These are phyloP conservation scores for Dothidotthia symphoricarpi DNA, from an alignment of 2,329 filamentous ascomycete genomes.

Conservation along the genomic window DNA sequence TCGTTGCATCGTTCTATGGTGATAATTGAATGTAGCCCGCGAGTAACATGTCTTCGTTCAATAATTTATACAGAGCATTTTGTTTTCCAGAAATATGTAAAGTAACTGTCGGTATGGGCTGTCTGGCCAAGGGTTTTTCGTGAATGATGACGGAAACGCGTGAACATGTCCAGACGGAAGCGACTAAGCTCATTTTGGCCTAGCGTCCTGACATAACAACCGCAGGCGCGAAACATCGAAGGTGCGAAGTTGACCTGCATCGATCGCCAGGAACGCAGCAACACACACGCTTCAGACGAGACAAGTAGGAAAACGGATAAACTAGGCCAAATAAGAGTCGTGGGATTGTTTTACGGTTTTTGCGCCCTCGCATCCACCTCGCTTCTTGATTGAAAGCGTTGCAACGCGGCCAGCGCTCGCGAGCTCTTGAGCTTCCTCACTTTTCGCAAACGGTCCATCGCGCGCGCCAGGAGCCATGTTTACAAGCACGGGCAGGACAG, in stretches of 20 bases:
- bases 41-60: too few species aligned
- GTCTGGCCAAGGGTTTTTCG: too few species aligned
- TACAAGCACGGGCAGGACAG: conserved; percentile 40
- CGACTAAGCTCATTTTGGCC: not conserved
- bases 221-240: conserved; percentile 16
- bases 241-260: conserved; percentile 14
- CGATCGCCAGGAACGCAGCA: conserved; percentile 25
- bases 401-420: conserved; percentile 35
- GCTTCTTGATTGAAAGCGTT: conserved; percentile 5
- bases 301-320: conserved; percentile 6
- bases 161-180: too few species aligned
- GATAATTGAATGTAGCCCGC: too few species aligned
- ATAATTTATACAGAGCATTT: too few species aligned
- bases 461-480: conserved; percentile 38
- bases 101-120: too few species aligned
- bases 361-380: conserved; percentile 3
- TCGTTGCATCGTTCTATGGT: too few species aligned
- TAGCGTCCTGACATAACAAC: conserved; percentile 21
- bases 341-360: conserved; percentile 1
- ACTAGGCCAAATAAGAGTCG: not conserved
- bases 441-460: conserved; percentile 19
- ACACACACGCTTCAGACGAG: conserved; percentile 13
- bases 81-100: too few species aligned
- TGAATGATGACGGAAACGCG: too few species aligned
- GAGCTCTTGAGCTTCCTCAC: conserved; percentile 32